These are phyloP conservation scores for Neoboletus subvelutipes DNA, from an alignment of 768 basidiomycete species.

Conservation along the genomic window DNA sequence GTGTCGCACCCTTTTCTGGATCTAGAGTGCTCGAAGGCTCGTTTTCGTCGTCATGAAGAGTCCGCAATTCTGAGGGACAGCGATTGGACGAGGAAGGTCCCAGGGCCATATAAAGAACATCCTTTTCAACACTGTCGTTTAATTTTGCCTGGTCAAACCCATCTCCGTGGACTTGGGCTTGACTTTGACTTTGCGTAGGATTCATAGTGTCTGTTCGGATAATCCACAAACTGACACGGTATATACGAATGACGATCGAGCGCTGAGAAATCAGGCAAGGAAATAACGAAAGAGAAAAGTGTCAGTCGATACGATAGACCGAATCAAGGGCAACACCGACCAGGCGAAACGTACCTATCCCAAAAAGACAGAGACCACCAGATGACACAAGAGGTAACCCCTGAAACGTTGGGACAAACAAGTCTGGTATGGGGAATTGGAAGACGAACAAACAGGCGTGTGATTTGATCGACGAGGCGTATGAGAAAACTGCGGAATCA, in stretches of 20 bases:
- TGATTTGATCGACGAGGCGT: background rate
- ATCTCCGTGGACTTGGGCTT: background rate
- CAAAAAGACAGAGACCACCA: background rate
- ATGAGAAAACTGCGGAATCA: background rate
- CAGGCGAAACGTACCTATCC: background rate
- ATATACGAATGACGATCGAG: background rate
- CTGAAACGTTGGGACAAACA: background rate
- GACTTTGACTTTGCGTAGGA: background rate
- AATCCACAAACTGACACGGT: too few relatives aligned
- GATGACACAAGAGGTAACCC: background rate
- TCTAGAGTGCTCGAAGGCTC: background rate
- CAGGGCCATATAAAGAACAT: background rate
- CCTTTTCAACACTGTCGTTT: background rate
- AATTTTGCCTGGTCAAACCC: background rate
- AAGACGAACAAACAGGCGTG: background rate
- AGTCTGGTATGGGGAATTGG: background rate
- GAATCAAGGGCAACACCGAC: background rate
- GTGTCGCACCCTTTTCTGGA: conserved; percentile 5
- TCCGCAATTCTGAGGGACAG: conserved; percentile 9
- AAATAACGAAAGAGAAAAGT: background rate
- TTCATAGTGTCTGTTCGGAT: background rate
- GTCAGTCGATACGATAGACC: background rate
- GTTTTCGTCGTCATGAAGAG: conserved; percentile 9
- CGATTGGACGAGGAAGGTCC: background rate
- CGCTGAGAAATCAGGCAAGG: background rate